Evolutionary conservation across 2,329 filamentous ascomycete genomes (phyloP).

Genomic region (Ophiostoma montium): DNA sequence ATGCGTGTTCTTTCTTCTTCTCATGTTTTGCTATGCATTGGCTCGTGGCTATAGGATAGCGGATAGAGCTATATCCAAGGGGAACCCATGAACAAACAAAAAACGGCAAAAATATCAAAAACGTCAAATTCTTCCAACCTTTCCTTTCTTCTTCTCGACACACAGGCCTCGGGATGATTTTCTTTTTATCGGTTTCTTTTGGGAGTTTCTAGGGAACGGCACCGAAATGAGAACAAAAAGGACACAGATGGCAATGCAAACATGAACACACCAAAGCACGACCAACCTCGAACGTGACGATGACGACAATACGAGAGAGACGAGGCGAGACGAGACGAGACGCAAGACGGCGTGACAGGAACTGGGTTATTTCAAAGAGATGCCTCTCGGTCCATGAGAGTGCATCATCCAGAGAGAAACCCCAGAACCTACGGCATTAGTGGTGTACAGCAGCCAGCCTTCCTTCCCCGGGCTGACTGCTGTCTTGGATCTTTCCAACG

Average conservation of each 20-base stretch:
- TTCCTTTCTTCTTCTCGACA: neutral
- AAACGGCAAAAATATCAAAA: conserved; percentile 3
- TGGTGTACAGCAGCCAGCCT: conserved; percentile 44
- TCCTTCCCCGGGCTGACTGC: conserved; percentile 30
- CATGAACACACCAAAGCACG: neutral
- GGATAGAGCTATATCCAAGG: neutral
- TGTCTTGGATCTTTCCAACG: conserved; percentile 19
- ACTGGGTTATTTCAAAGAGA: neutral
- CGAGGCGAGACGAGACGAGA: neutral
- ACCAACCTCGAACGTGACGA: neutral
- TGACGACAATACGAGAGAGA: neutral
- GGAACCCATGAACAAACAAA: conserved; percentile 6
- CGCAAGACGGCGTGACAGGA: neutral
- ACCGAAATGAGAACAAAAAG: conserved; percentile 3
- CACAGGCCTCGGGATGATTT: neutral
- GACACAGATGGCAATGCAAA: conserved; percentile 4
- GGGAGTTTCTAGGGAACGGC: conserved; percentile 11
- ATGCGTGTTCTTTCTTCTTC: conserved; percentile 1
- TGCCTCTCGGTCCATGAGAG: neutral
- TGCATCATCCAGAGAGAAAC: conserved; percentile 1
- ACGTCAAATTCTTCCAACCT: conserved; percentile 1
- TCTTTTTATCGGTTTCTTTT: neutral
- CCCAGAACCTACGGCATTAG: conserved; percentile 32
- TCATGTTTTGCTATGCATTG: neutral
- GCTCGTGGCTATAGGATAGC: neutral